Percentiles rank a stretch among this genome's conserved stretches.
phyloP scores from a whole-genome alignment of 169 alveolate species.

The Plasmodium fragile region DNA sequence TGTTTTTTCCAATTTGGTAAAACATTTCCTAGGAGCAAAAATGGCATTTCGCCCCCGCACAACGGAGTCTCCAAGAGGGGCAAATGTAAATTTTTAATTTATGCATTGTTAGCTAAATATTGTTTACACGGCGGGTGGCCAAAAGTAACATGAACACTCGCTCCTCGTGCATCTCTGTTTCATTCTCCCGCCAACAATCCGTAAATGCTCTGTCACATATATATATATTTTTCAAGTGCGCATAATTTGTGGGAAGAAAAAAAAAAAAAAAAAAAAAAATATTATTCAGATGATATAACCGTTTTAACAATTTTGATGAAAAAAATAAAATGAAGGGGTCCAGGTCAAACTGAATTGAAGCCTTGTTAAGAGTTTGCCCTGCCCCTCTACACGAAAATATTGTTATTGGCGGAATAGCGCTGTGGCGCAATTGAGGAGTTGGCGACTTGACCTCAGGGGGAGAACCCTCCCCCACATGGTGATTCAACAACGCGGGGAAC shows the following conservation, averaged over 20 bases:
- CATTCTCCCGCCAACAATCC: neutral
- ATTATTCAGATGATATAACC: neutral
- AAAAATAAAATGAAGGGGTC: neutral
- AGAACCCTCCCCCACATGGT: neutral
- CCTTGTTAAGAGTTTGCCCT: neutral
- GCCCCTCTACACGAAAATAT: neutral
- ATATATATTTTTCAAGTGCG: neutral
- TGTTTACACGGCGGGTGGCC: neutral
- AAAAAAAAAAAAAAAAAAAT: neutral
- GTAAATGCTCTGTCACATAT: neutral
- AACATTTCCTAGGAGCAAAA: neutral
- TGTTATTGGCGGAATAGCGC: neutral
- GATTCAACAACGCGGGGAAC: neutral
- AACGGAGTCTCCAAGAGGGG: neutral
- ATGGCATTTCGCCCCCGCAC: neutral
- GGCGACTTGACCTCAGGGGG: conserved; percentile 3
- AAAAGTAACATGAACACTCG: neutral
- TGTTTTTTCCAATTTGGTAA: neutral
- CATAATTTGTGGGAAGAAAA: neutral
- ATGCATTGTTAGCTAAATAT: neutral
- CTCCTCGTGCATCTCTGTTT: neutral
- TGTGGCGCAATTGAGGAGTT: neutral
- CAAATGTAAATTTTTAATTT: neutral
- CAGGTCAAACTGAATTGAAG: neutral
- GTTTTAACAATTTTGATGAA: neutral